Evolutionary conservation across 2,329 filamentous ascomycete genomes (phyloP).

Genomic region (Cucurbitaria berberidis): DNA sequence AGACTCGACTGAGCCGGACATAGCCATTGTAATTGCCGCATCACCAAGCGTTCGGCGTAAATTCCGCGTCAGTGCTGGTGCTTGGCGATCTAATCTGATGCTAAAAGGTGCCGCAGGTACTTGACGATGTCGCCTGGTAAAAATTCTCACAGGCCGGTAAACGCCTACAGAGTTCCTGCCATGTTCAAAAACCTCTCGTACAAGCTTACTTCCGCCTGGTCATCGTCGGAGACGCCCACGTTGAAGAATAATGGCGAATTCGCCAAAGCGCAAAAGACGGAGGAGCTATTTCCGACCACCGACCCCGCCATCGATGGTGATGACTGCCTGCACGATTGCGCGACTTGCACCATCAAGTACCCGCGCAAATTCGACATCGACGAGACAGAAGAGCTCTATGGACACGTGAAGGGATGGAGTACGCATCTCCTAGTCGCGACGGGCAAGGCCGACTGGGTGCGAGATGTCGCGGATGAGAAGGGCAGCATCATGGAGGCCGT

Average conservation of each 20-base stretch:
- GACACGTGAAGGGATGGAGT: constrained; percentile 82
- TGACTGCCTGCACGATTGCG: constrained; percentile 87
- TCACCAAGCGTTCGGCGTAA: constrained; percentile 24
- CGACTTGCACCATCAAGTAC: constrained; percentile 77
- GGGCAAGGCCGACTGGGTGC: constrained; percentile 94
- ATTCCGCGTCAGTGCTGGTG: constrained; percentile 33
- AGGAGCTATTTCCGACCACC: constrained; percentile 74
- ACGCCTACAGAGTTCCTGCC: constrained; percentile 46
- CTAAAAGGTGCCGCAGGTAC: too few species aligned
- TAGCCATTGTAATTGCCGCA: not conserved
- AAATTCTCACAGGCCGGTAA: constrained; percentile 24
- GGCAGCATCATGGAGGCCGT: constrained; percentile 63
- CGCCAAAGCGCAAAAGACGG: constrained; percentile 53
- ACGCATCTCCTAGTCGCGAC: constrained; percentile 92
- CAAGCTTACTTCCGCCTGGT: constrained; percentile 42
- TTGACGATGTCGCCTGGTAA: constrained; percentile 48
- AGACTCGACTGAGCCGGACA: too few species aligned
- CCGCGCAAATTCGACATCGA: constrained; percentile 78
- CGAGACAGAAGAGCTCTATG: constrained; percentile 79
- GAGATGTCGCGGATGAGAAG: constrained; percentile 83
- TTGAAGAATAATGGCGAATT: constrained; percentile 51
- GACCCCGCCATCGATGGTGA: constrained; percentile 82
- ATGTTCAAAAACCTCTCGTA: constrained; percentile 47
- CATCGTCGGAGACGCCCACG: constrained; percentile 38
- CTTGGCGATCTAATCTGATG: constrained; percentile 49